Conservation (phyloP, 108 stramenopile species). For the Pinguiococcus pyrenoidosus region DNA sequence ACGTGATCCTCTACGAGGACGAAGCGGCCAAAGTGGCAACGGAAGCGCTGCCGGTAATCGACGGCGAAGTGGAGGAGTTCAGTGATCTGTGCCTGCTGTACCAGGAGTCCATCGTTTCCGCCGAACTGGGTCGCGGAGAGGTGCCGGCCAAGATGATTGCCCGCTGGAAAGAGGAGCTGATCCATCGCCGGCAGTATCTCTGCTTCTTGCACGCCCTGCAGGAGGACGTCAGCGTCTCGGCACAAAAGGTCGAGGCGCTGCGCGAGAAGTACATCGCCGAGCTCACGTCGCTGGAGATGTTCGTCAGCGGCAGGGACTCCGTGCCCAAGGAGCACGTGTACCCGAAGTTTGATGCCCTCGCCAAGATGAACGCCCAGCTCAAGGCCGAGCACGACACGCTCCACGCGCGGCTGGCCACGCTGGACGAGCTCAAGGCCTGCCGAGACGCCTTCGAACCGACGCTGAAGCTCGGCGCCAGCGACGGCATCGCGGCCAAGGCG, state of each 20-base stretch:
- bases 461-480: slow-evolving; percentile 8
- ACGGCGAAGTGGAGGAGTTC: slow-evolving; percentile 1
- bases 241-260: slow-evolving; percentile 14
- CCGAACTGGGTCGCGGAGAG: slow-evolving; percentile 24
- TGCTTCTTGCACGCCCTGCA: slow-evolving; percentile 31
- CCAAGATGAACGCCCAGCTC: slow-evolving; percentile 25
- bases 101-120: slow-evolving; percentile 35
- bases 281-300: slow-evolving; percentile 11
- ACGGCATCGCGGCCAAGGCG: background rate
- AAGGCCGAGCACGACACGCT: slow-evolving; percentile 25
- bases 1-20: slow-evolving; percentile 25
- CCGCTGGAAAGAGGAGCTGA: slow-evolving; percentile 46
- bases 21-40: slow-evolving; percentile 10
- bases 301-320: slow-evolving; percentile 30
- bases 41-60: slow-evolving; percentile 13
- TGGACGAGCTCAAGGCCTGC: slow-evolving; percentile 14
- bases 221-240: slow-evolving; percentile 25
- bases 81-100: slow-evolving; percentile 17
- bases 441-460: slow-evolving; percentile 11
- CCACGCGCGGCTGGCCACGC: slow-evolving; percentile 1
- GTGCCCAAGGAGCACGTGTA: slow-evolving; percentile 52
- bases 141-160: slow-evolving; percentile 19
- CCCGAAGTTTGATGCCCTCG: slow-evolving; percentile 44
- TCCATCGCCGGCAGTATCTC: slow-evolving; percentile 45
- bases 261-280: slow-evolving; percentile 6